Percentiles rank a stretch among this genome's conserved stretches.
phyloP scores from a whole-genome alignment of 768 basidiomycete genomes.

The Amanita exitialis region DNA sequence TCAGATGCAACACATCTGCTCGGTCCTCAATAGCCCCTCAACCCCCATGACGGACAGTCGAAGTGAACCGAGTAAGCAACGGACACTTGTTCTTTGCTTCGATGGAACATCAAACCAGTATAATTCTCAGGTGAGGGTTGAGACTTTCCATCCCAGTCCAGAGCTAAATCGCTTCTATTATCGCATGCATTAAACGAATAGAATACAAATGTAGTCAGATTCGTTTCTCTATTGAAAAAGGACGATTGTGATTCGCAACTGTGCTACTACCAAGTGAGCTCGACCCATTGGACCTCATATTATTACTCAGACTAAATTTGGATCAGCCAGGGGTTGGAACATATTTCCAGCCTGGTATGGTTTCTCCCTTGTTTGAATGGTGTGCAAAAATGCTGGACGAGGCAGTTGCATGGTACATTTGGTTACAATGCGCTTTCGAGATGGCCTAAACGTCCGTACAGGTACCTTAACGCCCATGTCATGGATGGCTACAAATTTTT shows the following conservation, averaged over 20 bases:
- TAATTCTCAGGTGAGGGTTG: conserved; percentile 27
- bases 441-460: conserved; percentile 14
- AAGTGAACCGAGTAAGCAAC: conserved; percentile 13
- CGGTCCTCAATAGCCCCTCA: neutral
- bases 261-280: conserved; percentile 58
- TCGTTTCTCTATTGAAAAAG: conserved; percentile 61
- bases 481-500: conserved; percentile 69
- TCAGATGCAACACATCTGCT: neutral
- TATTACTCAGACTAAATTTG: conserved; percentile 8
- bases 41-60: neutral
- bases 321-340: conserved; percentile 37
- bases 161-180: neutral
- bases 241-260: conserved; percentile 46
- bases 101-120: conserved; percentile 58
- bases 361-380: conserved; percentile 50
- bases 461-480: conserved; percentile 65
- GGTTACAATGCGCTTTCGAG: neutral
- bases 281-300: conserved; percentile 1
- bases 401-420: conserved; percentile 60
- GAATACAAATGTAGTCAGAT: conserved; percentile 65
- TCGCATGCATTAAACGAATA: conserved; percentile 7
- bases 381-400: conserved; percentile 52
- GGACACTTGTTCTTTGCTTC: conserved; percentile 55
- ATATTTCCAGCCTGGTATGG: conserved; percentile 52
- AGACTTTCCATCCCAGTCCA: neutral